phyloP scores from a whole-genome alignment of 2,329 filamentous ascomycete species.

The Colletotrichum falcatum region DNA sequence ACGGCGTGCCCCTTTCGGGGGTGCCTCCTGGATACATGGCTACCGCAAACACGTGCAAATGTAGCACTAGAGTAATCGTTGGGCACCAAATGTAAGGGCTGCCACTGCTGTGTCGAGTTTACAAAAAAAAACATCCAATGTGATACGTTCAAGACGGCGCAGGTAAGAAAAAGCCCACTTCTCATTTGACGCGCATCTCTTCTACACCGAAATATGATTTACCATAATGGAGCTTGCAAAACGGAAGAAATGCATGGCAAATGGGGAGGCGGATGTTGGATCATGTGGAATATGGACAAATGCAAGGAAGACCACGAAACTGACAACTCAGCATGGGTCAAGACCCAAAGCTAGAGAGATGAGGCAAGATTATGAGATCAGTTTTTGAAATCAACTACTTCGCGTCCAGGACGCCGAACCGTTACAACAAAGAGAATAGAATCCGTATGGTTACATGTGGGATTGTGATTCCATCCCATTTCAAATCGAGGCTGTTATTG shows the following conservation, averaged over 20 bases:
- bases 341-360: background rate
- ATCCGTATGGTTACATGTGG: slow-evolving; percentile 39
- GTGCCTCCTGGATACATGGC: background rate
- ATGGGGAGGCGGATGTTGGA: background rate
- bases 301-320: too few relatives aligned
- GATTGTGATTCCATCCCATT: slow-evolving; percentile 34
- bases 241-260: background rate
- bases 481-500: slow-evolving; percentile 21
- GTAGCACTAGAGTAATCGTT: background rate
- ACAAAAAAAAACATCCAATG: background rate
- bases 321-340: too few relatives aligned
- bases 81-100: background rate
- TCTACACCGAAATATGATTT: background rate
- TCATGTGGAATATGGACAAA: background rate
- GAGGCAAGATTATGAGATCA: slow-evolving; percentile 4
- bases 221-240: background rate
- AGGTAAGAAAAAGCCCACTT: background rate
- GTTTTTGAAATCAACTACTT: slow-evolving; percentile 36
- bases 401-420: slow-evolving; percentile 37
- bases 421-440: slow-evolving; percentile 38
- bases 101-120: background rate
- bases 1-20: background rate
- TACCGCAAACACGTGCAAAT: background rate
- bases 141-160: background rate
- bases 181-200: background rate